Base-by-base conservation (phyloP, 2,329 filamentous ascomycete genomes). In the Colletotrichum sp. region DNA sequence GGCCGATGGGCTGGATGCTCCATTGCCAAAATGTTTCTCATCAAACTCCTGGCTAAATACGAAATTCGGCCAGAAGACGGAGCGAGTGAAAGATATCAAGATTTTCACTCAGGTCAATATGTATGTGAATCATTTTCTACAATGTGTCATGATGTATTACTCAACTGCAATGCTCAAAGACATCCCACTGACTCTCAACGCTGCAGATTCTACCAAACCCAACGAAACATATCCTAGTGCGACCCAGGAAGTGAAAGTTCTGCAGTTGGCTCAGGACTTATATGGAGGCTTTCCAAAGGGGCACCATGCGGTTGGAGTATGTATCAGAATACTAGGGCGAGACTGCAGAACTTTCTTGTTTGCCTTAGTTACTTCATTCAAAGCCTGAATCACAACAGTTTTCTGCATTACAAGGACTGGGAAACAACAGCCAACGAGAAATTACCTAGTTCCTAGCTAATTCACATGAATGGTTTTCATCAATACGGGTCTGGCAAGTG, bases 1-100 rank as follows among this genome's bases (percentile, higher is more conserved):
- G 73, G 73, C 21, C 69, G 69, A 7, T 75, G 73, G 73, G 69
- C 73, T 24, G 73, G 73, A 9, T 75, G 73, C 18, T 73, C 73
- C n/a, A 75, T 75, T 36, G 73, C 73, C 14, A 75, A 75, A 34
- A 75, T 75, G 73, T 73, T 75, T 13, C 73, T 75, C 26, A 72
- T 75, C 38, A 75, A 75, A 34, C 69, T 75, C 5, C 58, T 75
- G 3, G 14, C 63, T 9, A 16, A 58, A 6, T 69, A 64, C 16
- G 13, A 64, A 18, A 64, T 75, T 9, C 21, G 34, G 12, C 73
- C 63, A 5, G 73, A 75, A n/a, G 56, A 75, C 7, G 69, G 69
- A 5, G 63, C 28, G 28, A 75, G 38, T 5, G 69, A 73, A 34
- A 63, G 73, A n/a, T 75, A 75, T 18, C 8, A n/a, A n/a, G 69